Base-by-base conservation (phyloP, 768 basidiomycete genomes). In the Nidularia sp. region DNA sequence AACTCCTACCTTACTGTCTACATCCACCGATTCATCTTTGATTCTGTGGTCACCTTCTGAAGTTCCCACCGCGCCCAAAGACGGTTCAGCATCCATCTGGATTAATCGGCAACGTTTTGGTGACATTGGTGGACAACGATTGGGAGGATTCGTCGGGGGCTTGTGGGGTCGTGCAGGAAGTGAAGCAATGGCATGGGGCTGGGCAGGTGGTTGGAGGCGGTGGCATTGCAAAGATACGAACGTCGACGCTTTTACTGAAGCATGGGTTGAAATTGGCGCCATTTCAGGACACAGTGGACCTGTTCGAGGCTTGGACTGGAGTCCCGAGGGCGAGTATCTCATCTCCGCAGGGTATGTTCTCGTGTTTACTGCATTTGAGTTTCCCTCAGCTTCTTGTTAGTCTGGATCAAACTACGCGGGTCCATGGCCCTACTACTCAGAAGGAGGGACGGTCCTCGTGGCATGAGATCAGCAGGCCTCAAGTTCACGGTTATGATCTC, bases 401-500 rank as follows among this genome's bases (percentile, higher is more conserved):
- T 39, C 69, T 87, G 49, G 97, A 99, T 61, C 95, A 97, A 69
- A 97, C 95, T 0, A 87, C 92, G 1, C 84, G 97, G 12, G 81
- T 98, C 54, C 93, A 98, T 62, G 93, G 84, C 0, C 76, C 82
- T 25, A 63, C 74, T 60, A 71, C 67, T 15, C 22, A 22, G 45
- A 55, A n/a, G 22, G 50, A 18, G 53, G 55, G 1, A 32, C 50
- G 7, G 45, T 55, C 34, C 15, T 53, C 57, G 6, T 96, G 93
- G 93, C 88, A 89, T 60, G 97, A 99, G 64, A 73, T 98, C 29
- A 82, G 81, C 29, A 85, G 97, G 3, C 97, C 97, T 15, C 97
- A 99, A 67, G 85, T 98, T 13, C 97, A 99, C 69, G 97, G 97
- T 5, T 98, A 98, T 66, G 94, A 98, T 62, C 72, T 98, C 35